These are phyloP conservation scores for Eucalyptus globulus DNA, from an alignment of 345 rosid genomes.

Conservation along the genomic window DNA sequence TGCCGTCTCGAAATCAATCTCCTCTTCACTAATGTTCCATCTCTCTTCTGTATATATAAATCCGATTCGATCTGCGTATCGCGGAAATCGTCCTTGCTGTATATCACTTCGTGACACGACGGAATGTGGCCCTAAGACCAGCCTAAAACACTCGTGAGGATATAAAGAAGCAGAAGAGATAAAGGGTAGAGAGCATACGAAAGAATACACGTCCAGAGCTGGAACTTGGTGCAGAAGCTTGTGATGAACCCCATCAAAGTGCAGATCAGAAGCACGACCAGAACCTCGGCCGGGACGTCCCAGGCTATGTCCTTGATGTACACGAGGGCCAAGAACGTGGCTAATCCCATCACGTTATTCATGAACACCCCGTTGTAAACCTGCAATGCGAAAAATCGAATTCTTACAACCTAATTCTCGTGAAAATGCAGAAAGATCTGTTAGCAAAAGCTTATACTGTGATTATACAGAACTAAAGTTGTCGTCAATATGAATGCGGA, in stretches of 20 bases:
- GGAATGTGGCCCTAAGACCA: slow-evolving; percentile 6
- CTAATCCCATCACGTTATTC: slow-evolving; percentile 26
- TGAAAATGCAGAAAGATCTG: background rate
- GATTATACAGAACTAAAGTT: background rate
- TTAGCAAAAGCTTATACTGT: background rate
- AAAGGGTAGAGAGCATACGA: slow-evolving; percentile 20
- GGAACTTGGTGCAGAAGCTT: slow-evolving; percentile 11
- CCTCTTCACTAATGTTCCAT: background rate
- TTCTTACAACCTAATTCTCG: background rate
- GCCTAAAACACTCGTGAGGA: slow-evolving; percentile 18
- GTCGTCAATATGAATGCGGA: background rate
- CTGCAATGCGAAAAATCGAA: background rate
- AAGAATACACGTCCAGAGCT: slow-evolving; percentile 18
- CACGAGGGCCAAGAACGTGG: slow-evolving; percentile 15
- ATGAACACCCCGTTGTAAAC: slow-evolving; percentile 31
- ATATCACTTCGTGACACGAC: background rate
- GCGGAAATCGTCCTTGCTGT: background rate
- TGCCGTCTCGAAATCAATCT: background rate
- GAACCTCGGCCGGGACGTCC: slow-evolving; percentile 28
- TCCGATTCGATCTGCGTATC: background rate
- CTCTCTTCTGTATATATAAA: background rate
- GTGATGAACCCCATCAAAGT: slow-evolving; percentile 10
- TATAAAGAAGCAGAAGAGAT: slow-evolving; percentile 16
- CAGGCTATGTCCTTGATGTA: slow-evolving; percentile 15
- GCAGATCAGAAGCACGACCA: slow-evolving; percentile 21